Conservation (phyloP, 1,139 yeast species). For the Zygosaccharomyces sapae region DNA sequence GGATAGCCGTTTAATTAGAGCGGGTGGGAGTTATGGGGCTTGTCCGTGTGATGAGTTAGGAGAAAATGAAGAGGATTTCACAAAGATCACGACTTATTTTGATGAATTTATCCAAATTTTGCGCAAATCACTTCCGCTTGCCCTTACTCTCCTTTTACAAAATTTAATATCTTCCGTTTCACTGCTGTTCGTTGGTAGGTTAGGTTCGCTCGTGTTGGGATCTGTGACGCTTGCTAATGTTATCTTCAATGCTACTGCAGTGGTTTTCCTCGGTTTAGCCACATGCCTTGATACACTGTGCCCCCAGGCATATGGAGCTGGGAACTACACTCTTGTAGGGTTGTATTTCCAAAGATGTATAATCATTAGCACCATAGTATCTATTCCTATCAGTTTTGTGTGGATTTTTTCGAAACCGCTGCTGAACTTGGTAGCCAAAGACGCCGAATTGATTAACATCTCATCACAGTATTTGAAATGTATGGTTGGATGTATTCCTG, state of each 20-base stretch:
- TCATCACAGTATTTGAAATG: slow-evolving; percentile 39
- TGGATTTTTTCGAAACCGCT: slow-evolving; percentile 42
- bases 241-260: slow-evolving; percentile 48
- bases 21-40: slow-evolving; percentile 2
- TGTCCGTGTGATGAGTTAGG: slow-evolving; percentile 1
- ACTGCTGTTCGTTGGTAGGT: slow-evolving; percentile 44
- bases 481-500: slow-evolving; percentile 40
- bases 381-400: slow-evolving; percentile 36
- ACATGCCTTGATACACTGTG: slow-evolving; percentile 52
- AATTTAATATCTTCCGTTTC: slow-evolving; percentile 44
- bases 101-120: slow-evolving; percentile 5
- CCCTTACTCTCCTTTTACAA: slow-evolving; percentile 46
- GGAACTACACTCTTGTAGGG: slow-evolving; percentile 39
- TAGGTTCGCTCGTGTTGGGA: slow-evolving; percentile 45
- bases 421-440: slow-evolving; percentile 36
- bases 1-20: not conserved
- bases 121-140: slow-evolving; percentile 36
- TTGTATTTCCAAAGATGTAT: slow-evolving; percentile 44
- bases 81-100: not conserved
- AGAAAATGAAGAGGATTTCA: not conserved
- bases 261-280: slow-evolving; percentile 53
- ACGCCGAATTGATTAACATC: slow-evolving; percentile 35
- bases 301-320: slow-evolving; percentile 50
- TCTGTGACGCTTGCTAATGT: slow-evolving; percentile 49
- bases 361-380: slow-evolving; percentile 38